Percentiles rank a stretch among this genome's conserved stretches.
Conservation (phyloP, 768 basidiomycete genomes). For the Dendrothele bispora region DNA sequence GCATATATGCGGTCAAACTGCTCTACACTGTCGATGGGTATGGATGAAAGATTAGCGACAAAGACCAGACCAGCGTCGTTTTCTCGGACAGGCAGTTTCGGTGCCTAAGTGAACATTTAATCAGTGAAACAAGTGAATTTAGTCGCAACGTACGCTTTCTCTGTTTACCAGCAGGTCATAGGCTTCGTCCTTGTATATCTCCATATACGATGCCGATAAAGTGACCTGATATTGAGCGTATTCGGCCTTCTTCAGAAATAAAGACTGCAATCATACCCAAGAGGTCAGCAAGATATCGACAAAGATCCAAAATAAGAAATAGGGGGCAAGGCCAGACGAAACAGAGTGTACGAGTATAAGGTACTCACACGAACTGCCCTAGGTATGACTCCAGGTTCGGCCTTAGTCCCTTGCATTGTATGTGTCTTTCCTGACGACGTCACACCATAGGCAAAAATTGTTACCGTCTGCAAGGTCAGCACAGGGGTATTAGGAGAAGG, state of each 20-base stretch:
- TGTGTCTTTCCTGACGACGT: conserved; percentile 91
- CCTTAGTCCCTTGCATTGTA: conserved; percentile 83
- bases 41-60: conserved; percentile 50
- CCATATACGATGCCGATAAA: conserved; percentile 74
- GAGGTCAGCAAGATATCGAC: conserved; percentile 53
- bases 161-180: conserved; percentile 81
- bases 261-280: conserved; percentile 42
- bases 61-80: conserved; percentile 55
- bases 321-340: no score
- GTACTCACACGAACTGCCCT: conserved; percentile 69
- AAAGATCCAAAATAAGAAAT: no score
- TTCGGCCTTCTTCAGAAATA: conserved; percentile 44
- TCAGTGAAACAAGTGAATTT: background rate
- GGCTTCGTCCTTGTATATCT: conserved; percentile 90
- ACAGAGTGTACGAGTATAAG: no score
- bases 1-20: conserved; percentile 49
- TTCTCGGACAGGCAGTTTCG: conserved; percentile 54
- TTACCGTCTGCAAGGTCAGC: conserved; percentile 86
- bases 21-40: conserved; percentile 37
- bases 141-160: conserved; percentile 51
- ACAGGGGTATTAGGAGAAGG: no score
- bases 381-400: conserved; percentile 84
- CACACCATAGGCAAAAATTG: conserved; percentile 89
- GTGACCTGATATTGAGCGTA: conserved; percentile 43
- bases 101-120: conserved; percentile 32